Evolutionary conservation across 306 rosid species (phyloP), one percentile per base, ranked within the genome.

Genomic region (Boehmeria nivea): DNA sequence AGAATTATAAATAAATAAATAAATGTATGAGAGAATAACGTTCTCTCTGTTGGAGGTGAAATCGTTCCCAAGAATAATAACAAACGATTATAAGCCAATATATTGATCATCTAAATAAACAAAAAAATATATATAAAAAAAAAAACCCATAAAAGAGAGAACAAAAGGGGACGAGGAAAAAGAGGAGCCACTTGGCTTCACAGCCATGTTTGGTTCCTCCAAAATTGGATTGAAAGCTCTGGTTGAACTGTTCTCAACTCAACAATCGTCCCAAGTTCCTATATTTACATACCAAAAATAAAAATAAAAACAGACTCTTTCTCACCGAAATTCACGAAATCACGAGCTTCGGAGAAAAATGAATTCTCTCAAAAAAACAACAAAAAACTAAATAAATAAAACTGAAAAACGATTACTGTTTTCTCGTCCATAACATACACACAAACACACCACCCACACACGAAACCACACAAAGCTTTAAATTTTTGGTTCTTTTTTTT

Each of bases 241-340:
- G n/a, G n/a, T n/a, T 72, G 75, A 68, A 87, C 68, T 81, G 50
- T 69, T 80, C 86, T 83, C 81, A 85, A 61, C 85, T 54, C 48
- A 39, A 6, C 74, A 75, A 59, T 66, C 56, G 43, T 65, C 58
- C 44, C 43, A 15, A 46, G n/a, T 43, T 58, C 22, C 68, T 59
- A 53, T 59, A 45, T 40, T 59, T 18, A 63, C 45, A 12, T 11
- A 40, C 1, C 3, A 40, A 40, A 12, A 10, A 40, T 3, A 40
- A 40, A 40, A 8, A 4, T 3, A n/a, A 11, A 40, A 16, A 62
- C 21, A 51, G 68, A 59, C 80, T 60, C 61, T 42, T 25, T 72
- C 81, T 68, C 26, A 24, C 93, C 95, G 77, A 57, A 55, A 72
- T 74, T 76, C 70, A 69, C 76, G 83, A n/a, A n/a, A n/a, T n/a